Conservation (phyloP, 441 rosid species). For the Flueggea neowawraea region DNA sequence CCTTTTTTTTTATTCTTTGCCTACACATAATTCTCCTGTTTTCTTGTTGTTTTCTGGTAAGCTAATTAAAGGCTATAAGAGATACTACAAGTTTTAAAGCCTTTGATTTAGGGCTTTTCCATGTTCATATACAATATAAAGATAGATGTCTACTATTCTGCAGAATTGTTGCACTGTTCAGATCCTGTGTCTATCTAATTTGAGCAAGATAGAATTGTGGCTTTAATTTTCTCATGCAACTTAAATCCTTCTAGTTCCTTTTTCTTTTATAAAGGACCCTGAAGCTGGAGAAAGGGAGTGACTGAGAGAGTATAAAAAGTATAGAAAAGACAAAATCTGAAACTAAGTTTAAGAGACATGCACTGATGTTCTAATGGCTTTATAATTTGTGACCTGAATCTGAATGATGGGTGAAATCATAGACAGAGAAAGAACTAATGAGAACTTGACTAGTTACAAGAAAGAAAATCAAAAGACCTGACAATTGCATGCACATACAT, state of each 20-base stretch:
- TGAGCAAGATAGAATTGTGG: conserved; percentile 12
- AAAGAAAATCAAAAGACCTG: no score
- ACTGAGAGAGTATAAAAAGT: no score
- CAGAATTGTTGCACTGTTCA: conserved; percentile 28
- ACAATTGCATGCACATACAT: no score
- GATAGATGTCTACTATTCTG: conserved; percentile 4
- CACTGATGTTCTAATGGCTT: no score
- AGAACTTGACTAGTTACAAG: no score
- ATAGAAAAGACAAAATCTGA: no score
- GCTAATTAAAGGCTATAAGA: conserved; percentile 24
- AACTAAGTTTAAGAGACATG: no score
- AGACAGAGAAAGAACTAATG: no score
- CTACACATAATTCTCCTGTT: conserved; percentile 19
- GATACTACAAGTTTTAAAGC: conserved; percentile 26
- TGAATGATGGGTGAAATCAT: no score
- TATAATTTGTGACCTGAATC: no score
- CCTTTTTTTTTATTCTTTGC: conserved; percentile 14
- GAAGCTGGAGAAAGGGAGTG: no score
- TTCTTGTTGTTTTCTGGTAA: conserved; percentile 24
- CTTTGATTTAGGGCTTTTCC: conserved; percentile 42
- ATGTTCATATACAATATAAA: conserved; percentile 12
- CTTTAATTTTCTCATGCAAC: conserved; percentile 17
- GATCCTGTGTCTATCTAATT: conserved; percentile 27
- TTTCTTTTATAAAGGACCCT: no score
- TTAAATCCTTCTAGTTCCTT: conserved; percentile 3